phyloP scores from a whole-genome alignment of 257 asterid genomes.

The Sherardia arvensis region DNA sequence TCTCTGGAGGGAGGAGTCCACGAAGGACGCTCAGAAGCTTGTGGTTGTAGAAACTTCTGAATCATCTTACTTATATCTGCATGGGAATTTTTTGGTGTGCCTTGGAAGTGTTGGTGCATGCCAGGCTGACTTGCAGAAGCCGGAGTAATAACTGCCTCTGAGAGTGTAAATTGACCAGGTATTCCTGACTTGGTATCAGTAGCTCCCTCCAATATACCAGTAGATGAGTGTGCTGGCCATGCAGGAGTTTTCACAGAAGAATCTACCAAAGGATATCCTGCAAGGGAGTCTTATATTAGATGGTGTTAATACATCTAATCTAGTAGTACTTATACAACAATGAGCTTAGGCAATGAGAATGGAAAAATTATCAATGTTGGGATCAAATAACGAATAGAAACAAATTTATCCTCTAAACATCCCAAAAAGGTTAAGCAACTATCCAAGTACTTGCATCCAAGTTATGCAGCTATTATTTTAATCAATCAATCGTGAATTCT shows the following conservation, averaged over 20 bases:
- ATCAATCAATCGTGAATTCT: background rate
- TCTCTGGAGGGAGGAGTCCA: slow-evolving; percentile 90
- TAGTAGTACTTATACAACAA: background rate
- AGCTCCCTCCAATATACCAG: slow-evolving; percentile 45
- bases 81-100: slow-evolving; percentile 43
- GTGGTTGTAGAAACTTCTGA: slow-evolving; percentile 61
- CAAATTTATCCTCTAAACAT: background rate
- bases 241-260: slow-evolving; percentile 47
- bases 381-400: background rate
- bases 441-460: background rate
- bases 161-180: slow-evolving; percentile 31
- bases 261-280: slow-evolving; percentile 47
- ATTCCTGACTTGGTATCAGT: slow-evolving; percentile 42
- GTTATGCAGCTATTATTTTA: background rate
- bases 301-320: slow-evolving; percentile 8
- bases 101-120: slow-evolving; percentile 32
- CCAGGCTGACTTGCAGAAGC: slow-evolving; percentile 28
- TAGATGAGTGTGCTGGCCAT: slow-evolving; percentile 62
- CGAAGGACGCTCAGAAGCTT: slow-evolving; percentile 27
- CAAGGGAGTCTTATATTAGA: slow-evolving; percentile 11
- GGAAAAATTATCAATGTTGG: background rate
- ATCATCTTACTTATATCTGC: slow-evolving; percentile 66
- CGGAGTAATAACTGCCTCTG: slow-evolving; percentile 46
- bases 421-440: background rate
- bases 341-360: background rate